Evolutionary conservation across 2,329 filamentous ascomycete species (phyloP).

Genomic region (Corynespora cassiicola): DNA sequence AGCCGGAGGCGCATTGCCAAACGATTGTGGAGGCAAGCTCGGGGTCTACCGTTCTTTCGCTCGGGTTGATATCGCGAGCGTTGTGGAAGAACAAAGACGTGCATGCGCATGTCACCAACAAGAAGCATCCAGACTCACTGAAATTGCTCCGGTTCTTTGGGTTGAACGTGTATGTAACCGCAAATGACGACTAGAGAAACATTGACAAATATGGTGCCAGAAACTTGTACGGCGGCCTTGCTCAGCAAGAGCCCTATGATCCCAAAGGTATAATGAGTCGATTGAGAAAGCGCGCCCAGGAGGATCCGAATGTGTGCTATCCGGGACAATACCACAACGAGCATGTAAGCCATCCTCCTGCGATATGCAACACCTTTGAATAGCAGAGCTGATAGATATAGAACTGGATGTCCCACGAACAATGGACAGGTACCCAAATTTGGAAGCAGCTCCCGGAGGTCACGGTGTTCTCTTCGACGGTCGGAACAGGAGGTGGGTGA

Average conservation of each 20-base stretch:
- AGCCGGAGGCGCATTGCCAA: constrained; percentile 53
- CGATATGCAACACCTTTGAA: too few relatives aligned
- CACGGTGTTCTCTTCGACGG: constrained; percentile 61
- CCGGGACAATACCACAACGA: constrained; percentile 66
- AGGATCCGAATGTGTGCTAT: constrained; percentile 56
- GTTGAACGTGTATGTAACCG: constrained; percentile 55
- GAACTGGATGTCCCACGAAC: constrained; percentile 63
- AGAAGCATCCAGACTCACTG: constrained; percentile 61
- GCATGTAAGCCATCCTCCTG: constrained; percentile 32
- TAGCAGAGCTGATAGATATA: constrained; percentile 26
- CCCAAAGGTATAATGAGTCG: constrained; percentile 60
- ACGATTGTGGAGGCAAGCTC: constrained; percentile 67
- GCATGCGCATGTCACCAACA: constrained; percentile 65
- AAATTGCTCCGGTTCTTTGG: constrained; percentile 67
- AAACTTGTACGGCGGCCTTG: constrained; percentile 65
- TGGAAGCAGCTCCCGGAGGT: constrained; percentile 63
- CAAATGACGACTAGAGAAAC: neutral
- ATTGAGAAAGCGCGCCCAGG: constrained; percentile 51
- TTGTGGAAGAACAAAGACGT: constrained; percentile 60
- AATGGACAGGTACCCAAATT: constrained; percentile 67
- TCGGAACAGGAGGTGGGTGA: constrained; percentile 61
- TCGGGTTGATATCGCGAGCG: constrained; percentile 62
- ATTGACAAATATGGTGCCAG: constrained; percentile 27
- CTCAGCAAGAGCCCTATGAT: constrained; percentile 63
- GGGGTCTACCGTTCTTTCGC: constrained; percentile 67